Percentiles rank a stretch among this genome's conserved stretches.
These are phyloP conservation scores for Sphenostylis stenocarpa DNA, from an alignment of 306 rosid species.

Conservation along the genomic window DNA sequence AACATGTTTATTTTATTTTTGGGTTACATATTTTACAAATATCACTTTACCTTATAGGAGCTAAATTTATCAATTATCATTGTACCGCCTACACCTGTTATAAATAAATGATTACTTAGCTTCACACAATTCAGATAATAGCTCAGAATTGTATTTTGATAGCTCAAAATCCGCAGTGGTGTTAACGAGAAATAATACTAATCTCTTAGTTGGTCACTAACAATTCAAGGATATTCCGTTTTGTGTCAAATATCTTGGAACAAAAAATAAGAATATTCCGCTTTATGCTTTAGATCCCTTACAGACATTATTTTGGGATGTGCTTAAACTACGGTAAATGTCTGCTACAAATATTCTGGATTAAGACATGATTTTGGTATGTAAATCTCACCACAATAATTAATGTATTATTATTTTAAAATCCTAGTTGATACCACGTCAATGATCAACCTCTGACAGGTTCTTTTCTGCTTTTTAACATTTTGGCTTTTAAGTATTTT, in stretches of 20 bases:
- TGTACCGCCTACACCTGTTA: not conserved
- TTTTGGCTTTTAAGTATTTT: conserved; percentile 24
- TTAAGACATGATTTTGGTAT: conserved; percentile 16
- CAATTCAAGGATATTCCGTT: conserved; percentile 10
- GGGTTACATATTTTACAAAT: conserved; percentile 28
- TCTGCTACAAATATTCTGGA: conserved; percentile 21
- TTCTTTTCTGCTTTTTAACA: conserved; percentile 22
- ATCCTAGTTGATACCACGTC: conserved; percentile 30
- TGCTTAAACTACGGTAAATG: conserved; percentile 3
- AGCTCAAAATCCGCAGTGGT: not conserved
- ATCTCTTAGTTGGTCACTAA: conserved; percentile 12
- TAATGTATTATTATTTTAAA: not conserved
- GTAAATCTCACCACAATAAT: not conserved
- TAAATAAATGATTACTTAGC: conserved; percentile 7
- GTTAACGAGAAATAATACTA: conserved; percentile 6
- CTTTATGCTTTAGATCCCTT: conserved; percentile 2
- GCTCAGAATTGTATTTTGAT: not conserved
- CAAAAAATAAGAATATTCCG: not conserved
- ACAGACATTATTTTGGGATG: not conserved
- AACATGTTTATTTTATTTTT: conserved; percentile 37
- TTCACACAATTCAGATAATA: not conserved
- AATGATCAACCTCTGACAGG: conserved; percentile 27
- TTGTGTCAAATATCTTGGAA: not conserved
- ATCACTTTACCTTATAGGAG: not conserved
- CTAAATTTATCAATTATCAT: not conserved